A percentile compares a stretch with the other conserved stretches of the same genome.
These are phyloP conservation scores for Gryganskiella cystojenkinii DNA, from an alignment of 192 early-diverging fungal species.

Conservation along the genomic window DNA sequence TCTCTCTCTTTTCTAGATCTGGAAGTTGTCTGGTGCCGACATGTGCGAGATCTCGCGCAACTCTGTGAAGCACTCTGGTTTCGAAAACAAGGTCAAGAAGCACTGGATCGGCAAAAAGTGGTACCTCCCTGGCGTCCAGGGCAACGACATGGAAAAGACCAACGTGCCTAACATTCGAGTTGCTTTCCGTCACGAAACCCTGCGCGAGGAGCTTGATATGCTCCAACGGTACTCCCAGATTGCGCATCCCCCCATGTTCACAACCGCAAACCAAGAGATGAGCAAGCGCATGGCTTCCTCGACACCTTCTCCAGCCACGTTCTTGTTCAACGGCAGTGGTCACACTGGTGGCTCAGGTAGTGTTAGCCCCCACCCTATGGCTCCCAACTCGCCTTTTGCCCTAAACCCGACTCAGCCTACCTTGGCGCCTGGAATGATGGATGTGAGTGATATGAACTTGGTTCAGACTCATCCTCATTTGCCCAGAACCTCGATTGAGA, in stretches of 20 bases:
- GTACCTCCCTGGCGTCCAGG: conserved; percentile 79
- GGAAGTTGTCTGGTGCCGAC: conserved; percentile 92
- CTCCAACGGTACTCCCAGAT: conserved; percentile 58
- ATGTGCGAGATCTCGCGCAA: conserved; percentile 98
- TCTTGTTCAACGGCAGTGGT: conserved; percentile 2
- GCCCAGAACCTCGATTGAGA: conserved; percentile 2
- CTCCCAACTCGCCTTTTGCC: conserved; percentile 36
- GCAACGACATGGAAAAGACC: conserved; percentile 92
- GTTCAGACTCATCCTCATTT: conserved; percentile 22
- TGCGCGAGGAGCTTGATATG: conserved; percentile 82
- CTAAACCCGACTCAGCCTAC: conserved; percentile 26
- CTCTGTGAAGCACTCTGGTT: conserved; percentile 92
- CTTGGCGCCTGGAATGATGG: not conserved
- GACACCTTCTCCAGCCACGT: conserved; percentile 32
- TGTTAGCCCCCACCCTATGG: not conserved
- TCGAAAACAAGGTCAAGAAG: conserved; percentile 89
- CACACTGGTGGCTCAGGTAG: not conserved
- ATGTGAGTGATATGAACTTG: conserved; percentile 20
- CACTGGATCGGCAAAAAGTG: conserved; percentile 93
- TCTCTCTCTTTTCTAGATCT: conserved; percentile 71
- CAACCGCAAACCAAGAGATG: conserved; percentile 22
- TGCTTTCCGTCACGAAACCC: conserved; percentile 85
- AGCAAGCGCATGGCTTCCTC: conserved; percentile 50
- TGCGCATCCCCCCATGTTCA: conserved; percentile 38
- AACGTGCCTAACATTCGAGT: conserved; percentile 94